Evolutionary conservation across 1,284 basidiomycete genomes (phyloP).

Genomic region (Afroboletus lepidellus): DNA sequence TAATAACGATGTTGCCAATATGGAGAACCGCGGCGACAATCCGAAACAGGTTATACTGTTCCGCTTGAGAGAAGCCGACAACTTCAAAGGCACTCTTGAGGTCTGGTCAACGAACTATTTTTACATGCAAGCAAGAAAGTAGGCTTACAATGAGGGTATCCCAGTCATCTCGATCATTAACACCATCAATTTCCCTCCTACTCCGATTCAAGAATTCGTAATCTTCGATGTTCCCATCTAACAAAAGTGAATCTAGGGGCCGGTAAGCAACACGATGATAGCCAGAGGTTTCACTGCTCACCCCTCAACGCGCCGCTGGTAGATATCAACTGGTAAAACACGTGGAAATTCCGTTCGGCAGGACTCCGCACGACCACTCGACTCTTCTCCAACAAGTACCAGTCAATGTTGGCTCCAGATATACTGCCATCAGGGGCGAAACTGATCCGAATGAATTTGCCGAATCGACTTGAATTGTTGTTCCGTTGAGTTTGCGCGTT

Average conservation of each 20-base stretch:
- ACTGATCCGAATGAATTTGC: constrained; percentile 96
- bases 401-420: constrained; percentile 97
- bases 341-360: constrained; percentile 93
- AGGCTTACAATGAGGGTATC: constrained; percentile 62
- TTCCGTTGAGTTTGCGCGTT: constrained; percentile 99
- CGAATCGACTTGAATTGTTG: constrained; percentile 98
- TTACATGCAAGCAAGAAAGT: neutral
- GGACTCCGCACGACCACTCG: constrained; percentile 87
- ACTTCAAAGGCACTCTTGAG: constrained; percentile 74
- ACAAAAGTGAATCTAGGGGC: constrained; percentile 67
- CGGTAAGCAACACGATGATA: constrained; percentile 5
- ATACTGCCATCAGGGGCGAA: constrained; percentile 95
- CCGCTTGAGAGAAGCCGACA: constrained; percentile 81
- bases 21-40: constrained; percentile 93
- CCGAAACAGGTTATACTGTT: constrained; percentile 94
- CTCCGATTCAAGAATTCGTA: constrained; percentile 94
- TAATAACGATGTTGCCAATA: constrained; percentile 90
- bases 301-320: constrained; percentile 67
- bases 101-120: constrained; percentile 11
- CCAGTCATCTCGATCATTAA: constrained; percentile 94
- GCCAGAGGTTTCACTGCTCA: constrained; percentile 29
- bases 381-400: constrained; percentile 99
- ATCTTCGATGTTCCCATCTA: constrained; percentile 76
- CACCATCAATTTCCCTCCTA: constrained; percentile 88
- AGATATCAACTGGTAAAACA: constrained; percentile 91